Evolutionary conservation across 192 early-diverging fungal genomes (phyloP).

Genomic region (Umbelopsis sp.): DNA sequence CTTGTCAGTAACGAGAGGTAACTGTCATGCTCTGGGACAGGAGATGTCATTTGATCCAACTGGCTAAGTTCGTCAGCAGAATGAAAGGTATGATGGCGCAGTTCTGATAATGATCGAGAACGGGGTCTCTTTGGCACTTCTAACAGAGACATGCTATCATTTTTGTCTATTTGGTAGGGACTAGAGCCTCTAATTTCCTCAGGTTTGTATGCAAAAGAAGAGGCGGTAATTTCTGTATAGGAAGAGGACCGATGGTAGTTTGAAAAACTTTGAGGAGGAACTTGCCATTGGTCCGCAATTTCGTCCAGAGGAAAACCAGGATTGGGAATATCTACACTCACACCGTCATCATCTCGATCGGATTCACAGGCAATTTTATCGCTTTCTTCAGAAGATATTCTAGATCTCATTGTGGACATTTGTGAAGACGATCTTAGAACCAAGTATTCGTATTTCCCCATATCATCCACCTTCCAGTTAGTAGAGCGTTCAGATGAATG

Average conservation of each 20-base stretch:
- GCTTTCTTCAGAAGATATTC: not conserved
- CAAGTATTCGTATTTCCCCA: slow-evolving; percentile 12
- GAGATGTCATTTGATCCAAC: not conserved
- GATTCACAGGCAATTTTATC: slow-evolving; percentile 8
- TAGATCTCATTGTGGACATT: not conserved
- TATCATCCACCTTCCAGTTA: slow-evolving; percentile 6
- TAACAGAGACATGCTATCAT: not conserved
- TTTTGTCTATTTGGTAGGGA: not conserved
- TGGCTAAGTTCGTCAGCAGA: not conserved
- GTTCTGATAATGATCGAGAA: not conserved
- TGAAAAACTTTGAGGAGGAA: slow-evolving; percentile 6
- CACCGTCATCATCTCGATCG: not conserved
- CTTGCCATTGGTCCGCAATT: not conserved
- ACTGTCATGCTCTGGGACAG: not conserved
- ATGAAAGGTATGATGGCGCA: not conserved
- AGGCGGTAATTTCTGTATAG: not conserved
- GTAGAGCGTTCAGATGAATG: not conserved
- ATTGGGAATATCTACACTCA: not conserved
- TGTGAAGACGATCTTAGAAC: slow-evolving; percentile 3
- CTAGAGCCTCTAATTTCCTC: not conserved
- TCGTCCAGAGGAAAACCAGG: slow-evolving; percentile 9
- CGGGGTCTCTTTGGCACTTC: not conserved
- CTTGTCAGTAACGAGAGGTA: not conserved
- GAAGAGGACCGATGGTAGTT: not conserved
- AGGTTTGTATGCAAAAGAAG: not conserved